These are phyloP conservation scores for Mortierella claussenii DNA, from an alignment of 192 early-diverging fungal species.

Conservation along the genomic window DNA sequence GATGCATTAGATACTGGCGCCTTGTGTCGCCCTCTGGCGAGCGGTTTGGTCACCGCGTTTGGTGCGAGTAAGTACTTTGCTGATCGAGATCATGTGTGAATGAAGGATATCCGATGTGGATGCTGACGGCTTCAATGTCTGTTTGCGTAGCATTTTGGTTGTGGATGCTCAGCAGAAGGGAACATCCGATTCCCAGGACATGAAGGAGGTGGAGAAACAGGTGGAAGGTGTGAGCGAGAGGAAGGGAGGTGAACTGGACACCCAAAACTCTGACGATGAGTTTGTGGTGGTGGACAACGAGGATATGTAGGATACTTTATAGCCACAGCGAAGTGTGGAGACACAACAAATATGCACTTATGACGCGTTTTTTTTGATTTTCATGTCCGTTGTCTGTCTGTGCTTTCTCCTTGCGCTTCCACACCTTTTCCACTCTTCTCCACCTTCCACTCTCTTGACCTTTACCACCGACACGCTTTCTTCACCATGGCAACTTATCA, in stretches of 20 bases:
- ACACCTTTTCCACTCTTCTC: neutral
- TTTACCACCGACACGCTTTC: too few relatives aligned
- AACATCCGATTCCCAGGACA: too few relatives aligned
- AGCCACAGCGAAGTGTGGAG: too few relatives aligned
- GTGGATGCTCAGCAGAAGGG: too few relatives aligned
- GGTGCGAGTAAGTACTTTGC: slow-evolving; percentile 62
- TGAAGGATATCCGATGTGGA: neutral
- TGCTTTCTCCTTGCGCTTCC: neutral
- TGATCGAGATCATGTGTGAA: neutral
- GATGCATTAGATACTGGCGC: slow-evolving; percentile 69
- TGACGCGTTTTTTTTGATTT: too few relatives aligned
- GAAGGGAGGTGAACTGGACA: slow-evolving; percentile 13
- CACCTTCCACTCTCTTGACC: neutral
- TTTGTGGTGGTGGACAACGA: slow-evolving; percentile 46
- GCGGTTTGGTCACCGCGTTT: slow-evolving; percentile 72
- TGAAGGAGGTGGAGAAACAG: slow-evolving; percentile 2
- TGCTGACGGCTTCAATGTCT: neutral
- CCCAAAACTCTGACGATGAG: slow-evolving; percentile 33
- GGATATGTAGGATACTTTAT: slow-evolving; percentile 16
- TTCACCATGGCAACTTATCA: too few relatives aligned
- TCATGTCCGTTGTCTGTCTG: neutral
- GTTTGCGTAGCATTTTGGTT: slow-evolving; percentile 14
- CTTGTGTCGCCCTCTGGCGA: slow-evolving; percentile 66
- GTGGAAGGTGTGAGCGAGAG: slow-evolving; percentile 1
- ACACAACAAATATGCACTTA: too few relatives aligned